phyloP scores from a whole-genome alignment of 2,329 filamentous ascomycete species.

The Chaetomiaceae sp. region DNA sequence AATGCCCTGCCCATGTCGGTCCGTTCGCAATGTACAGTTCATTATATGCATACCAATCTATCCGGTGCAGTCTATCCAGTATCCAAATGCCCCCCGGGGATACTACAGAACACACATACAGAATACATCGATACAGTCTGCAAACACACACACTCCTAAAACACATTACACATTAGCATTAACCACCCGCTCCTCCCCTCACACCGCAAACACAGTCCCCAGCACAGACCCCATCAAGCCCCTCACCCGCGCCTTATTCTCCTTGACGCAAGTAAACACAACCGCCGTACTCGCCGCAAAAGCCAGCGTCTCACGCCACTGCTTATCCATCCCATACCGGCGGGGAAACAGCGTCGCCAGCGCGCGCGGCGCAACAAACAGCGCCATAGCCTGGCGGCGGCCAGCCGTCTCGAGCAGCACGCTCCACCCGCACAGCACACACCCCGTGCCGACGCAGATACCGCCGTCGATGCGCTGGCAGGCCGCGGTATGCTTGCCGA shows the following conservation, averaged over 20 bases:
- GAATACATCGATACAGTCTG: no score
- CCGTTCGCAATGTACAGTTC: no score
- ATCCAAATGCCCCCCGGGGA: no score
- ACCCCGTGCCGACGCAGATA: constrained; percentile 67
- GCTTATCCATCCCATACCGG: constrained; percentile 56
- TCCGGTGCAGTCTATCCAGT: no score
- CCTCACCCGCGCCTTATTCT: constrained; percentile 58
- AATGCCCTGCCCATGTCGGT: no score
- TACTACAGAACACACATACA: no score
- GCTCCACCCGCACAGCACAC: constrained; percentile 75
- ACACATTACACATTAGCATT: background rate
- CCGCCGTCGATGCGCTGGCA: constrained; percentile 55
- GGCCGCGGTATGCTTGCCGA: constrained; percentile 46
- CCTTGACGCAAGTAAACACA: constrained; percentile 61
- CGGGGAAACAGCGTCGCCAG: constrained; percentile 70
- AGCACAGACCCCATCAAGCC: constrained; percentile 64
- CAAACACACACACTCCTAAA: no score
- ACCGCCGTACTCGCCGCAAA: constrained; percentile 66
- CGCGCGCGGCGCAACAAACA: constrained; percentile 77
- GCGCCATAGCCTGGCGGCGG: constrained; percentile 67
- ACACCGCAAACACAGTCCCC: constrained; percentile 41
- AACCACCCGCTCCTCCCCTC: background rate
- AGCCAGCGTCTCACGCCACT: constrained; percentile 61
- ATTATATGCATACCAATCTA: no score
- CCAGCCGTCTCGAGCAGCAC: constrained; percentile 64